phyloP scores from a whole-genome alignment of 2,329 filamentous ascomycete genomes.

The Beauveria australis region DNA sequence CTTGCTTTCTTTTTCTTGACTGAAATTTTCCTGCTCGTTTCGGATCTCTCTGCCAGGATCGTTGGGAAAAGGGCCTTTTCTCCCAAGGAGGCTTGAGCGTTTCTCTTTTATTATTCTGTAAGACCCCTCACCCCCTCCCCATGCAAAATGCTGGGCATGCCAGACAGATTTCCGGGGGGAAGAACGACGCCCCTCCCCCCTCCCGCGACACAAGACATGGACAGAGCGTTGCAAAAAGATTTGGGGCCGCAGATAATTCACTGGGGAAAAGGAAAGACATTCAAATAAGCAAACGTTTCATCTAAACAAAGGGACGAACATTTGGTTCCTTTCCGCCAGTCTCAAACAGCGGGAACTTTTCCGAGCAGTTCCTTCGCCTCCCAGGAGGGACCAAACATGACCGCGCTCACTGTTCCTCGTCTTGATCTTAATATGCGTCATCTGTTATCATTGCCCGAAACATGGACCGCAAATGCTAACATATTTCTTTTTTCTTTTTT shows the following conservation, averaged over 20 bases:
- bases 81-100: slow-evolving; percentile 1
- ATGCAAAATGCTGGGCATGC: not conserved
- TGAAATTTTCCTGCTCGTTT: not conserved
- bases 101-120: slow-evolving; percentile 10
- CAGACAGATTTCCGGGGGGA: not conserved
- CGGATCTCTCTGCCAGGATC: not conserved
- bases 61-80: not conserved
- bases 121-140: not conserved
- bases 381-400: not conserved
- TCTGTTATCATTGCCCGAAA: not conserved
- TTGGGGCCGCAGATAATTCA: not conserved
- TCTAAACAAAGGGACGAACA: slow-evolving; percentile 5
- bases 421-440: not conserved
- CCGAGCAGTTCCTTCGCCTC: not conserved
- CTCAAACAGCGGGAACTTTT: slow-evolving; percentile 1
- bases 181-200: not conserved
- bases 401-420: not conserved
- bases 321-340: not conserved
- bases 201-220: slow-evolving; percentile 1
- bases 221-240: slow-evolving; percentile 1
- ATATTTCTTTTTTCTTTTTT: not conserved
- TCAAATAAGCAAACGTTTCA: not conserved
- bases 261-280: not conserved
- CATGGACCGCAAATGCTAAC: slow-evolving; percentile 1
- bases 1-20: not conserved